These are phyloP conservation scores for Colletotrichum lentis DNA, from an alignment of 2,329 filamentous ascomycete genomes.

Conservation along the genomic window DNA sequence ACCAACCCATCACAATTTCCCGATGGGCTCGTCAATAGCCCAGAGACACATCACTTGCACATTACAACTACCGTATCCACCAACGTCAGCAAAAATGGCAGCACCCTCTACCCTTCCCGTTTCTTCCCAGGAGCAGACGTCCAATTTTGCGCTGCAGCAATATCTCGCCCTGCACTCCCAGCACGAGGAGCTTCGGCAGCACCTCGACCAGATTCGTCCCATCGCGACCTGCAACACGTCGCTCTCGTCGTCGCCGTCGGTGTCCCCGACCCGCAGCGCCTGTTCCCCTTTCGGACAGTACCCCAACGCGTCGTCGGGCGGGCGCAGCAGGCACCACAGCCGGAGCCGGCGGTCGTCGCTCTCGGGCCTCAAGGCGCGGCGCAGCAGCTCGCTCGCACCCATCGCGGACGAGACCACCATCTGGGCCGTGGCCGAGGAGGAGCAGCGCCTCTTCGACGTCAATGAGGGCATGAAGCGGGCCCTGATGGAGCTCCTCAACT, in stretches of 20 bases:
- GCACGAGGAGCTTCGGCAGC: conserved; percentile 61
- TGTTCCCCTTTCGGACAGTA: conserved; percentile 45
- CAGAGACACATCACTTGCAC: conserved; percentile 37
- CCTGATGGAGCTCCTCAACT: conserved; percentile 69
- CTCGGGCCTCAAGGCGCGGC: conserved; percentile 37
- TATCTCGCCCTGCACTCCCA: conserved; percentile 63
- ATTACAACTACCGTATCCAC: conserved; percentile 32
- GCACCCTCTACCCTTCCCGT: conserved; percentile 20
- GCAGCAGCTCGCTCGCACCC: conserved; percentile 45
- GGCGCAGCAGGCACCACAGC: conserved; percentile 54
- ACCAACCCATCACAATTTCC: conserved; percentile 17
- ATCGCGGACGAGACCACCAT: conserved; percentile 59
- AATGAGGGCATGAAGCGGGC: conserved; percentile 70
- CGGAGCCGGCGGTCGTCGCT: conserved; percentile 55
- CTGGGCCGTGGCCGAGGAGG: conserved; percentile 60
- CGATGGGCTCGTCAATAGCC: conserved; percentile 39
- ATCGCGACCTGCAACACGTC: conserved; percentile 48
- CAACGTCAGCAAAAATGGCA: conserved; percentile 30
- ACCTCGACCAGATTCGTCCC: conserved; percentile 61
- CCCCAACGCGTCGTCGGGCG: conserved; percentile 26
- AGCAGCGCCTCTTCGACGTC: conserved; percentile 63
- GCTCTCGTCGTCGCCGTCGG: conserved; percentile 60
- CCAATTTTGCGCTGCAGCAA: conserved; percentile 61
- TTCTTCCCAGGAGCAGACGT: conserved; percentile 46
- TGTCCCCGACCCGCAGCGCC: conserved; percentile 67